A percentile compares a stretch with the other conserved stretches of the same genome.
Conservation (phyloP, 257 asterid genomes). For the Solanum etuberosum region DNA sequence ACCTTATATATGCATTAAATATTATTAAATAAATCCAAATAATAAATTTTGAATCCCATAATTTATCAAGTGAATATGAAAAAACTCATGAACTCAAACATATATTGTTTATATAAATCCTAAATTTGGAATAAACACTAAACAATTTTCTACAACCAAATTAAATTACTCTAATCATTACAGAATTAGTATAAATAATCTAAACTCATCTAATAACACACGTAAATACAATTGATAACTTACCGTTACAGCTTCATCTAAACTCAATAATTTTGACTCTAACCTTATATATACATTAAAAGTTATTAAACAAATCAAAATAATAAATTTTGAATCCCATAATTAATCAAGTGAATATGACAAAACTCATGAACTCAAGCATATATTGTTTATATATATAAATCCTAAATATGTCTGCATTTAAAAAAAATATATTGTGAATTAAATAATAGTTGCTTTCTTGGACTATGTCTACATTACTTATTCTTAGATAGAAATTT, state of each 20-base stretch:
- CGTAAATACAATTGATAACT: neutral
- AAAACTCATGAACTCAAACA: neutral
- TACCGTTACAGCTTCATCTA: accelerated
- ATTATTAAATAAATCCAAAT: neutral
- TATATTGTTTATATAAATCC: neutral
- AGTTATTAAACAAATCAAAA: neutral
- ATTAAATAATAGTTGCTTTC: neutral
- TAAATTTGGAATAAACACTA: neutral
- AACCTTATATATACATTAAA: neutral
- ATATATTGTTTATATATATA: neutral
- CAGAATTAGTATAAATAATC: neutral
- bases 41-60: neutral
- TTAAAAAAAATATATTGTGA: neutral
- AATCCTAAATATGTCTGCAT: neutral
- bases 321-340: neutral
- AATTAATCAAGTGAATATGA: neutral
- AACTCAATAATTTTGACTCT: neutral
- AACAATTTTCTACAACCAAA: neutral
- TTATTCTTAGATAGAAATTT: neutral
- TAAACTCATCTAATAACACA: neutral
- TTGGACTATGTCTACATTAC: neutral
- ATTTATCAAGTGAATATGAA: neutral
- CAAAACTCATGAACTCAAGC: neutral
- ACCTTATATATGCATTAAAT: neutral
- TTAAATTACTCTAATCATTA: neutral